Conservation (phyloP, 1,139 yeast species). For the Yamadazyma triangularis region DNA sequence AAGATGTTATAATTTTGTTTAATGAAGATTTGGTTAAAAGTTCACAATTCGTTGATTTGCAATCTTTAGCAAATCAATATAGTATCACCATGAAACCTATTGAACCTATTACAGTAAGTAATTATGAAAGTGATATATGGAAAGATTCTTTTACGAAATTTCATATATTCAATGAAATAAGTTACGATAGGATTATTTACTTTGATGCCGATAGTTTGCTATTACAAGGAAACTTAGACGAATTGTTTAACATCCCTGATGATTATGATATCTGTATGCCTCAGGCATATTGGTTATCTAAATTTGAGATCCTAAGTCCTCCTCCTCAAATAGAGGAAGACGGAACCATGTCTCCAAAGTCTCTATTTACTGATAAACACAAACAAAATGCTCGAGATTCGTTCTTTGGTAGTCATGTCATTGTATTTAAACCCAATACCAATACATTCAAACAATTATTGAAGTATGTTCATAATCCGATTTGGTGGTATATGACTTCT, state of each 20-base stretch:
- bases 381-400: slow-evolving; percentile 24
- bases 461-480: slow-evolving; percentile 27
- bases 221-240: slow-evolving; percentile 23
- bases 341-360: slow-evolving; percentile 12
- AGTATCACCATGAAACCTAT: slow-evolving; percentile 7
- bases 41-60: neutral
- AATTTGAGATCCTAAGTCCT: slow-evolving; percentile 2
- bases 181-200: slow-evolving; percentile 36
- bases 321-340: no score
- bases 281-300: slow-evolving; percentile 35
- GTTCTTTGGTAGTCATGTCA: slow-evolving; percentile 40
- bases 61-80: slow-evolving; percentile 4
- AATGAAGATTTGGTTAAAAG: slow-evolving; percentile 12
- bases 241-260: slow-evolving; percentile 25
- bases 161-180: slow-evolving; percentile 44
- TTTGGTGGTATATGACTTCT: slow-evolving; percentile 20
- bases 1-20: slow-evolving; percentile 25
- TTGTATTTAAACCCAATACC: slow-evolving; percentile 40
- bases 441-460: slow-evolving; percentile 23
- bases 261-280: slow-evolving; percentile 30
- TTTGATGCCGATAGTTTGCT: slow-evolving; percentile 45
- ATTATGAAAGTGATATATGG: slow-evolving; percentile 28
- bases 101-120: neutral
- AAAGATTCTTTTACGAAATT: slow-evolving; percentile 51
- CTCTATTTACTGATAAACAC: slow-evolving; percentile 23